Evolutionary conservation across 2,329 filamentous ascomycete species (phyloP).

Genomic region (Aureobasidium subglaciale): DNA sequence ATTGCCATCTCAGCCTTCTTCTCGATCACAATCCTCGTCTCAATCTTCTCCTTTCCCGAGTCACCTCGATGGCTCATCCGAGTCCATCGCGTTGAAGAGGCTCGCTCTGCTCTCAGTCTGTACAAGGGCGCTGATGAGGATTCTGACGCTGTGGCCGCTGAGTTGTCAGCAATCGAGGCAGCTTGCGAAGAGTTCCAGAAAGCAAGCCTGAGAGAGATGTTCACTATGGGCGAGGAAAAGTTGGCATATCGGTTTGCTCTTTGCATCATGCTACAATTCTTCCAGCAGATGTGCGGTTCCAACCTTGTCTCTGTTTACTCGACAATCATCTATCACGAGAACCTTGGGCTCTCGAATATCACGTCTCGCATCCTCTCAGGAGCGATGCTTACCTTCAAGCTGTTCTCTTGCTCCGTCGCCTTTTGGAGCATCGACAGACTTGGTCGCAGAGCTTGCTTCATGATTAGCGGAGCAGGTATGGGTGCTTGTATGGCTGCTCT

Average conservation of each 20-base stretch:
- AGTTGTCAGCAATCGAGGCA: slow-evolving; percentile 14
- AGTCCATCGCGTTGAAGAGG: slow-evolving; percentile 17
- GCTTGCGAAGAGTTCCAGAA: slow-evolving; percentile 16
- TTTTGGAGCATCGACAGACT: slow-evolving; percentile 29
- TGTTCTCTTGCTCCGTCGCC: slow-evolving; percentile 8
- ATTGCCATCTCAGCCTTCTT: slow-evolving; percentile 37
- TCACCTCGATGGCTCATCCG: slow-evolving; percentile 33
- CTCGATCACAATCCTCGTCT: slow-evolving; percentile 34
- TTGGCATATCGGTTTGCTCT: slow-evolving; percentile 29
- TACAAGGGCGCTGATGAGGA: slow-evolving; percentile 14
- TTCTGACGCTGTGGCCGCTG: not conserved
- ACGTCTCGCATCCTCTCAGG: slow-evolving; percentile 34
- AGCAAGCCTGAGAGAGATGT: slow-evolving; percentile 20
- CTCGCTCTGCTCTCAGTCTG: slow-evolving; percentile 15
- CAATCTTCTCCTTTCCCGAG: slow-evolving; percentile 39
- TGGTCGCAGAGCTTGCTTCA: slow-evolving; percentile 25
- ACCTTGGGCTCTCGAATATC: slow-evolving; percentile 37
- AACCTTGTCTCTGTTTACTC: slow-evolving; percentile 36
- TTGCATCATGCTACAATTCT: slow-evolving; percentile 31
- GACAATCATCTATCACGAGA: slow-evolving; percentile 35
- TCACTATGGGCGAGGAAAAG: slow-evolving; percentile 30
- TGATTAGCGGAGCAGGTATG: slow-evolving; percentile 20
- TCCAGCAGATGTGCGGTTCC: slow-evolving; percentile 32
- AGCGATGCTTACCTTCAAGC: slow-evolving; percentile 37
- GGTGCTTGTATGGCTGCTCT: slow-evolving; percentile 30